phyloP scores from a whole-genome alignment of 257 asterid genomes.

The Lycium ferocissimum region DNA sequence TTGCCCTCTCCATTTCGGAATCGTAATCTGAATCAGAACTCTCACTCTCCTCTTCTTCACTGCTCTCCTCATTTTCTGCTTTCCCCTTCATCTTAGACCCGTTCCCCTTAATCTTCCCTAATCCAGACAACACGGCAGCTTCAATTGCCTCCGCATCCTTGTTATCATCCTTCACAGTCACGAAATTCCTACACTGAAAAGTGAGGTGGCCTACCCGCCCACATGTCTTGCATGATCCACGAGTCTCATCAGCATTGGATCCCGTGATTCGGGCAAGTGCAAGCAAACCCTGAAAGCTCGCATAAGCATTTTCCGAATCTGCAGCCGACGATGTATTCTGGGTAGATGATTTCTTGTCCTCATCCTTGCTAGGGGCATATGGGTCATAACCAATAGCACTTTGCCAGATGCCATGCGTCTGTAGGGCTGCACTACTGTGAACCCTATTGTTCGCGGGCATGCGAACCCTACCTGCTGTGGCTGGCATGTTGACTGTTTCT shows the following conservation, averaged over 20 bases:
- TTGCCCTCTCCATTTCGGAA: conserved; percentile 80
- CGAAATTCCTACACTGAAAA: conserved; percentile 88
- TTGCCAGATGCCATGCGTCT: conserved; percentile 99
- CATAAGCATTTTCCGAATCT: conserved; percentile 83
- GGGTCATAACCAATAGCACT: conserved; percentile 99
- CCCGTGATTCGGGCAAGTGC: conserved; percentile 90
- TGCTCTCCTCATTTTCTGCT: conserved; percentile 54
- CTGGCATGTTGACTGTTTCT: conserved; percentile 70
- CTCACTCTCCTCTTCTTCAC: conserved; percentile 73
- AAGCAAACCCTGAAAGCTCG: conserved; percentile 87
- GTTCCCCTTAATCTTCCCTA: conserved; percentile 67
- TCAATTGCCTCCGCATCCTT: conserved; percentile 61
- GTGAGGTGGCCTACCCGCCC: conserved; percentile 97
- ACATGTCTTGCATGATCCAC: conserved; percentile 92
- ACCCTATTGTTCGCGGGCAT: conserved; percentile 99
- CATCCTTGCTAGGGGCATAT: conserved; percentile 88
- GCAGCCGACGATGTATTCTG: conserved; percentile 47
- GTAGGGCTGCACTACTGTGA: conserved; percentile 98
- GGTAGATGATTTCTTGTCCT: conserved; percentile 49
- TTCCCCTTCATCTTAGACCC: conserved; percentile 36
- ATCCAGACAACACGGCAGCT: conserved; percentile 68
- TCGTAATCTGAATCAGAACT: conserved; percentile 82
- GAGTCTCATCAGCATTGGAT: conserved; percentile 85
- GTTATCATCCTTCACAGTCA: conserved; percentile 77
- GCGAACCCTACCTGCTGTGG: conserved; percentile 99